Evolutionary conservation across 352 stramenopile genomes (phyloP).

Genomic region (Pythium biforme): DNA sequence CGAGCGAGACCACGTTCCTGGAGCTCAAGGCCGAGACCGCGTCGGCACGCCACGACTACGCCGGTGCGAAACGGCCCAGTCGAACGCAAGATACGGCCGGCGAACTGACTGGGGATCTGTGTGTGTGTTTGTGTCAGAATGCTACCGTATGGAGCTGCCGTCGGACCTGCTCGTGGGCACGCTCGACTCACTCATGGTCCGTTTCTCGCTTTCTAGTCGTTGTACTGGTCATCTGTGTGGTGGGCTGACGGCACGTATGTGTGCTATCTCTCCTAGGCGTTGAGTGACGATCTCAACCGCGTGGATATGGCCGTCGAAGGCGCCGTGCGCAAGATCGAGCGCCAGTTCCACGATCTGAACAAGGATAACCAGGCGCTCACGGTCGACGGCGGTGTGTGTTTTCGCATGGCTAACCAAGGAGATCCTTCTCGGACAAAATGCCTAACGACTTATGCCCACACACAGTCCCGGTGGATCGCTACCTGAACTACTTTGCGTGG

Average conservation of each 20-base stretch:
- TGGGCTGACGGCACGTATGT: no score
- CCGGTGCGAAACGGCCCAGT: conserved; percentile 32
- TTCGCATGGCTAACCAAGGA: no score
- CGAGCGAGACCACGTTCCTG: conserved; percentile 81
- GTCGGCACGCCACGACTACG: conserved; percentile 79
- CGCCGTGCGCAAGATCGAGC: conserved; percentile 97
- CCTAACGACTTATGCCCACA: no score
- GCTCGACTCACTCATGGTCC: conserved; percentile 96
- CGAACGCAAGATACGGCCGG: neutral
- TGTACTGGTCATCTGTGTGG: no score
- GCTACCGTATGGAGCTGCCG: conserved; percentile 88
- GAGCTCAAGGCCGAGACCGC: conserved; percentile 84
- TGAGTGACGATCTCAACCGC: conserved; percentile 94
- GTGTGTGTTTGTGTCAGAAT: conserved; percentile 37
- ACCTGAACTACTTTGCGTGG: conserved; percentile 97
- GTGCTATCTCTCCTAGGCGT: no score
- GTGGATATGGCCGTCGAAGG: conserved; percentile 94
- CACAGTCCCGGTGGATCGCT: conserved; percentile 90
- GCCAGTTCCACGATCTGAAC: conserved; percentile 94
- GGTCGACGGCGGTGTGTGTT: conserved; percentile 67
- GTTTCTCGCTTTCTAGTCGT: neutral
- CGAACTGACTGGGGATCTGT: neutral
- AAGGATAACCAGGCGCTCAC: conserved; percentile 82
- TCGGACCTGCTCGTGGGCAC: conserved; percentile 95
- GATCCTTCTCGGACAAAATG: no score